A percentile compares a stretch with the other conserved stretches of the same genome.
phyloP scores from a whole-genome alignment of 345 rosid species.

The Syzygium jambos region DNA sequence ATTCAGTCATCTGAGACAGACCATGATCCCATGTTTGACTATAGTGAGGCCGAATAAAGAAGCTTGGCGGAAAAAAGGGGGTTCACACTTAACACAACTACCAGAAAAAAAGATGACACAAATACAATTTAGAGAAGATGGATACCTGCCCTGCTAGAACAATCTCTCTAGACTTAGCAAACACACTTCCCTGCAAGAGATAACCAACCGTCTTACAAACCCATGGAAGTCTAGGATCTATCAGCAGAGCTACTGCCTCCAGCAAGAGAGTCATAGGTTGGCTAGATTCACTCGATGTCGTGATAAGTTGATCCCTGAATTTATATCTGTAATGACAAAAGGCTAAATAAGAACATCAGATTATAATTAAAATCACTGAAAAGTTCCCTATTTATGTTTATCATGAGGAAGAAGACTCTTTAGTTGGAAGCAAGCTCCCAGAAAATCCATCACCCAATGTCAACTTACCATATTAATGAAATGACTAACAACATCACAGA shows the following conservation, averaged over 20 bases:
- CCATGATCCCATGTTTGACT: neutral
- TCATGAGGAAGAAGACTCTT: neutral
- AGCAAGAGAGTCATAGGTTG: conserved; percentile 44
- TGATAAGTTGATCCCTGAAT: conserved; percentile 51
- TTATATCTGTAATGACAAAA: conserved; percentile 37
- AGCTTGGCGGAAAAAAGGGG: neutral
- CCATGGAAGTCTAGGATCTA: conserved; percentile 88
- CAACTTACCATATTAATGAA: neutral
- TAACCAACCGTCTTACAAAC: conserved; percentile 62
- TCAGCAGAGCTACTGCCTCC: conserved; percentile 51
- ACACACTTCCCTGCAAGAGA: conserved; percentile 50
- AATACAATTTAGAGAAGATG: neutral
- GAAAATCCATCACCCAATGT: neutral
- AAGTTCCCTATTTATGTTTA: neutral
- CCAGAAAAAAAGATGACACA: conserved; percentile 1
- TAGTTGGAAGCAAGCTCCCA: neutral
- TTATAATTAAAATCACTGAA: neutral
- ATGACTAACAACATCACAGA: neutral
- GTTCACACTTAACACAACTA: neutral
- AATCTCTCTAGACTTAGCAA: conserved; percentile 55
- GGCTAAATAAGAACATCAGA: conserved; percentile 6
- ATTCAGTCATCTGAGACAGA: neutral
- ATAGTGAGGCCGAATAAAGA: neutral
- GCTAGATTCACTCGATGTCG: conserved; percentile 31
- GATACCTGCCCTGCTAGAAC: conserved; percentile 56